Evolutionary conservation across 129 eudicot genomes (phyloP).

Genomic region (Erigeron canadensis): DNA sequence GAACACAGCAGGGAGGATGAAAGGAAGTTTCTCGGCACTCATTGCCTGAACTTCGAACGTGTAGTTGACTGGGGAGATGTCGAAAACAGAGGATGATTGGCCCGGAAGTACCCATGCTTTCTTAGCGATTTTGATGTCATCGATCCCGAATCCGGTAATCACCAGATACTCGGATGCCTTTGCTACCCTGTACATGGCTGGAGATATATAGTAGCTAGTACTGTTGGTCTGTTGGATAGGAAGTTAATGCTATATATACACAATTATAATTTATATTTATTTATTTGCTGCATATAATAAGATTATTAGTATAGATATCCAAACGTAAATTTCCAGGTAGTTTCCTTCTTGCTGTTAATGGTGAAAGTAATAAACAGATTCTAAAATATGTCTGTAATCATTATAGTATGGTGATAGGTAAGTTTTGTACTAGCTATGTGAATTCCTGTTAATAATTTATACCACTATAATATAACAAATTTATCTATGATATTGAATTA

Average conservation of each 20-base stretch:
- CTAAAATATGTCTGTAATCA: not conserved
- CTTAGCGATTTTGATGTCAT: constrained; percentile 45
- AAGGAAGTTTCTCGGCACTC: constrained; percentile 65
- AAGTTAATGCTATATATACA: too few species aligned
- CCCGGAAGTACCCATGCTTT: constrained; percentile 60
- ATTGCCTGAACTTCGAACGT: constrained; percentile 59
- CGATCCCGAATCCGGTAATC: constrained; percentile 40
- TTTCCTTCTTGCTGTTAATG: not conserved
- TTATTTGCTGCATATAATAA: too few species aligned
- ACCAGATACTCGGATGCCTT: constrained; percentile 53
- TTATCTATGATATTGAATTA: too few species aligned
- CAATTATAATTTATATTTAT: too few species aligned
- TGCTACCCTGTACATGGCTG: constrained; percentile 47
- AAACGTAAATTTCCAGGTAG: not conserved
- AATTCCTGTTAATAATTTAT: too few species aligned
- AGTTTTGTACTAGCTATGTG: not conserved
- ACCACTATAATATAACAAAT: too few species aligned
- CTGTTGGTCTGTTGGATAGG: not conserved
- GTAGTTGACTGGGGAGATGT: constrained; percentile 55
- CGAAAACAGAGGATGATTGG: constrained; percentile 42
- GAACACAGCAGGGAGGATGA: constrained; percentile 58
- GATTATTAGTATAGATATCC: too few species aligned
- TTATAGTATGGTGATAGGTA: too few species aligned
- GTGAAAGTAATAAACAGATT: too few species aligned
- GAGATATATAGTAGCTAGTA: too few species aligned